Evolutionary conservation across 805 yeast species (phyloP), one percentile per base, ranked within the genome.

Genomic region (Hanseniaspora pseudoguilliermondii): DNA sequence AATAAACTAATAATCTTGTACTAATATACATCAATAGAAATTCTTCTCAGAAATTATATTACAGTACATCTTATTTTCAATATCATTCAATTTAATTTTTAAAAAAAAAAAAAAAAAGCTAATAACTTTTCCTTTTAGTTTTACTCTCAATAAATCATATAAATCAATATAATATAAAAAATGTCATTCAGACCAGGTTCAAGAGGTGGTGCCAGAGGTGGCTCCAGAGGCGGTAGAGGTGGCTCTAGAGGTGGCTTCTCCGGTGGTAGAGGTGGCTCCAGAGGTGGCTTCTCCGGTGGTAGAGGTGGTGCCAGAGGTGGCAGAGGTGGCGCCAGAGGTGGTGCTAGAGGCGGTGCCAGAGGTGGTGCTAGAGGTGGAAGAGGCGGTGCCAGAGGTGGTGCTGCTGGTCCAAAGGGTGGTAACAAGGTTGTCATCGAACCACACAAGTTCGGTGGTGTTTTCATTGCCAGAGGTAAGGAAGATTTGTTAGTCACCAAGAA

Each of bases 401-500:
- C 82, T 60, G 91, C 90, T 62, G 95, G 93, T 72, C 90, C 91
- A 61, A 69, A 77, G 62, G 93, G 91, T 66, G 95, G 95, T 71
- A 95, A 96, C 66, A 93, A 86, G 78, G 97, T 91, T 64, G 87
- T 91, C 68, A 84, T 91, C 65, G 98, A 93, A 77, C 97, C 97
- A 66, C 98, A 93, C 75, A 86, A 96, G 77, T 97, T 93, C 71
- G 95, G 90, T 55, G 98, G 95, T 82, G 96, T 93, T 63, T 93
- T 82, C 83, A 91, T 93, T 74, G 98, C 97, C 72, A 88, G 97
- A 78, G 98, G 98, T 73, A 93, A 93, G 75, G 98, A 93, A 78
- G 98, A 93, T 81, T 80, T 93, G 71, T 80, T 93, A 67, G 96
- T 93, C 61, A 93, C 98, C 67, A 91, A 86, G 78, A 93, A 93